Evolutionary conservation across 371 early-diverging fungal genomes (phyloP), one percentile per base, ranked within the genome.

Genomic region (Haplosporangium sp.): DNA sequence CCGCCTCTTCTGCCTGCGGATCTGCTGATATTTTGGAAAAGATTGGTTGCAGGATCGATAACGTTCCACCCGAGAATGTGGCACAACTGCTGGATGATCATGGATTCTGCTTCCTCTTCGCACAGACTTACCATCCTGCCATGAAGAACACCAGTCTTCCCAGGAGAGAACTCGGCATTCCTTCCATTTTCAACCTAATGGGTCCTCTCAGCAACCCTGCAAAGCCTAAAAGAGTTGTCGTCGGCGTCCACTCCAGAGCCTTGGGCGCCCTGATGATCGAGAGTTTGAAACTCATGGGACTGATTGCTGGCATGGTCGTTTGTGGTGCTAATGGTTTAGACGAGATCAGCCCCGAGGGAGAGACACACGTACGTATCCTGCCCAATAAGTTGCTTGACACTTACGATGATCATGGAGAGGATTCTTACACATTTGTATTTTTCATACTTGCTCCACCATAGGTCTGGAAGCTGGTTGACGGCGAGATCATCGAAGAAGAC

Each of bases 201-300:
- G 99, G 99, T 0, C 99, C 98, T 2, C 85, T 98, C 83, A 91
- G 87, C 47, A 97, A 96, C 74, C 98, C 98, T 8, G 94, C 94
- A n/a, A 74, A 74, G 38, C 97, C 98, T 6, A 80, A 76, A n/a
- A 85, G 92, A 20, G 88, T 92, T 47, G 92, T 98, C 6, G 92
- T 98, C 1, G 99, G 99, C 37, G 98, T 98, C 12, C 89, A 92
- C 75, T 91, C 94, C 1, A 86, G 89, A 42, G 63, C 85, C 20
- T 81, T 97, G 10, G 98, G 98, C 7, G 85, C 73, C 0, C 72
- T 95, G 20, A 93, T 97, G 92, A 95, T 94, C 12, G 91, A 95
- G 79, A 91, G 95, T 5, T 83, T 98, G 61, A 83, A 83, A 46
- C 82, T 94, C 55, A 87, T 89, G 36, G 96, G 96, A 12, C 88